Conservation (phyloP, 257 asterid species). For the Thymus quinquecostatus region DNA sequence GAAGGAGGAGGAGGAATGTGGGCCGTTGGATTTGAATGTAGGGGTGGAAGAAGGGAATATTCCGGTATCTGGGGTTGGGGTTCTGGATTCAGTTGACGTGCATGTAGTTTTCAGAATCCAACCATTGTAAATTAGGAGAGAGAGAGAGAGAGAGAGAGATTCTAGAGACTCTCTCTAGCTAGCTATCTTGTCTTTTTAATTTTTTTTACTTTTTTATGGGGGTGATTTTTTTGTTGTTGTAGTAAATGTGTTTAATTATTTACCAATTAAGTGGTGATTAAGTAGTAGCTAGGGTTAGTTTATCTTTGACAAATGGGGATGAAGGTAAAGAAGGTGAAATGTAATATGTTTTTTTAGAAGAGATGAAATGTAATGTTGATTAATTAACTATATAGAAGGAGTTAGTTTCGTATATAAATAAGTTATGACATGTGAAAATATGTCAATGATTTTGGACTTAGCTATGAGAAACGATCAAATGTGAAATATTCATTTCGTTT, state of each 20-base stretch:
- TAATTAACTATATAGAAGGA: background rate
- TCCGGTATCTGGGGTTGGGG: constrained; percentile 32
- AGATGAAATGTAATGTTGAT: background rate
- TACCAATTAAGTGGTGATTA: constrained; percentile 7
- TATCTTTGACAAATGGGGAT: constrained; percentile 35
- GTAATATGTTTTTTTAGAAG: no score
- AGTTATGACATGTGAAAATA: no score
- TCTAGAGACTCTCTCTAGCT: background rate
- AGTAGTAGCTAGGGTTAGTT: background rate
- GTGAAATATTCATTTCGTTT: no score
- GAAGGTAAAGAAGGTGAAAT: constrained; percentile 40
- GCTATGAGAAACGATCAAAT: no score
- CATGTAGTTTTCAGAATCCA: constrained; percentile 58
- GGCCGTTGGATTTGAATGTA: constrained; percentile 68
- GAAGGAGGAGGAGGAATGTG: constrained; percentile 29
- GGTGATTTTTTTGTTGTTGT: constrained; percentile 14
- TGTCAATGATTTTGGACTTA: no score
- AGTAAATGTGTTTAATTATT: background rate
- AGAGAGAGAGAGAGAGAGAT: background rate
- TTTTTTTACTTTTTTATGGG: background rate
- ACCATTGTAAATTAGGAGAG: constrained; percentile 42
- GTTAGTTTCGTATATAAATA: no score
- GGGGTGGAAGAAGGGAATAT: constrained; percentile 40
- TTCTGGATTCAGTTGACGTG: constrained; percentile 62
- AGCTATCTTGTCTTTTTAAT: background rate